Evolutionary conservation across 2,329 filamentous ascomycete genomes (phyloP).

Genomic region (Metarhizium brunneum): DNA sequence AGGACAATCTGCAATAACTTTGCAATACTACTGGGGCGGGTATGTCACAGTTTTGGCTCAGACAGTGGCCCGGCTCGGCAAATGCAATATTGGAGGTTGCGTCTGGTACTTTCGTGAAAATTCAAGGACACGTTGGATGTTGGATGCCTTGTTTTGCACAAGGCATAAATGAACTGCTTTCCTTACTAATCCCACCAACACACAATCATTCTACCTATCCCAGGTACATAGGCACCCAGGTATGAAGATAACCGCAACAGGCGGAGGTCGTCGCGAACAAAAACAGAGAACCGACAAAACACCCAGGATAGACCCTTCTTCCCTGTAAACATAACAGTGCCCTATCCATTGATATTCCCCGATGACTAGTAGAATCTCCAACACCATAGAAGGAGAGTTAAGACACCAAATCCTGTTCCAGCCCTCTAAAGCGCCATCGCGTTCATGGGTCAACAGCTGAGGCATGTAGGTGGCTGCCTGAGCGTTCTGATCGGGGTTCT

Average conservation of each 20-base stretch:
- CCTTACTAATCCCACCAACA: too few species aligned
- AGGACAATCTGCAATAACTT: background rate
- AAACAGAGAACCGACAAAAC: constrained; percentile 15
- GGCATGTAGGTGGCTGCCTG: background rate
- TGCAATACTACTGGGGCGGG: background rate
- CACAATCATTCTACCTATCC: too few species aligned
- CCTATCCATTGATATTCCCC: constrained; percentile 17
- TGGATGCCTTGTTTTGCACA: background rate
- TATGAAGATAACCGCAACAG: background rate
- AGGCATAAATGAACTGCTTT: background rate
- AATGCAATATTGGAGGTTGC: too few species aligned
- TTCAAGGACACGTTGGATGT: too few species aligned
- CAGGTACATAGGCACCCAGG: too few species aligned
- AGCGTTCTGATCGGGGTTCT: background rate
- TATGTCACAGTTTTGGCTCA: too few species aligned
- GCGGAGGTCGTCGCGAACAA: constrained; percentile 12
- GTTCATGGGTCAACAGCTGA: constrained; percentile 1
- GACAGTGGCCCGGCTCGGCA: background rate
- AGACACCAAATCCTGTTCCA: constrained; percentile 13
- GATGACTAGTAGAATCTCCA: constrained; percentile 22
- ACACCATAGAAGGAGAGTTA: constrained; percentile 9
- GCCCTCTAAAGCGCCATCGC: constrained; percentile 2
- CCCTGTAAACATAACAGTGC: constrained; percentile 12
- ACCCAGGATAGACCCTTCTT: constrained; percentile 15
- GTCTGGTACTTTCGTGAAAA: too few species aligned